Base-by-base conservation (phyloP, 1,284 basidiomycete genomes). In the Cutaneotrichosporon dermatis region DNA sequence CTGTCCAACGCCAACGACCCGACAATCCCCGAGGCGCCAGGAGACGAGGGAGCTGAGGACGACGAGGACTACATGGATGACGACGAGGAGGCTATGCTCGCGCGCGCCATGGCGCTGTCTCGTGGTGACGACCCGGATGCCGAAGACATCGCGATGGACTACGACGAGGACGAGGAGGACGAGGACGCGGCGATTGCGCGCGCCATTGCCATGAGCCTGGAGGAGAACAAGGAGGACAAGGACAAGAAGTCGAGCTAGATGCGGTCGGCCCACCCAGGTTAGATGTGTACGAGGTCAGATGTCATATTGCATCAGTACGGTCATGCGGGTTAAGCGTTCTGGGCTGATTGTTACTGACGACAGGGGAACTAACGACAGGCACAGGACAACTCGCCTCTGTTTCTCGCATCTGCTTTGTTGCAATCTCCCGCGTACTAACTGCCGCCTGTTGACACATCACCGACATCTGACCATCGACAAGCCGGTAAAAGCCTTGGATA, bases 161-260 rank as follows among this genome's bases (percentile, higher is more conserved):
- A 70, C 36, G 71, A 63, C 0, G 75, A 71, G n/a, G 70, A 74
- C 39, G 74, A 76, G 52, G 73, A 61, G 53, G 55, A 79, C 59
- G 84, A 85, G 65, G 84, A 85, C 59, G 84, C 83, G 60, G 84
- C 82, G 57, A 86, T 87, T 66, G 82, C 83, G 52, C 76, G 81
- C 48, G 86, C 86, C 12, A 87, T 86, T 58, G 83, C 82, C 68
- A 83, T 86, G 83, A 83, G 81, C 68, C 75, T 82, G 75, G 75
- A 81, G 67, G 73, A 81, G 54, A 61, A 69, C 52, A 65, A 68
- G 53, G 63, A 69, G 57, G 65, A 69, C 37, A 41, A 51, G 16
- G 39, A 51, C 37, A 41, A 51, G 39, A 15, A 35, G 34, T 49
- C 46, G 15, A 35, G 33, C 46, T 49, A 49, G 46, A 7, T 33